phyloP scores from a whole-genome alignment of 169 alveolate species.

The Cryptosporidium sp. region DNA sequence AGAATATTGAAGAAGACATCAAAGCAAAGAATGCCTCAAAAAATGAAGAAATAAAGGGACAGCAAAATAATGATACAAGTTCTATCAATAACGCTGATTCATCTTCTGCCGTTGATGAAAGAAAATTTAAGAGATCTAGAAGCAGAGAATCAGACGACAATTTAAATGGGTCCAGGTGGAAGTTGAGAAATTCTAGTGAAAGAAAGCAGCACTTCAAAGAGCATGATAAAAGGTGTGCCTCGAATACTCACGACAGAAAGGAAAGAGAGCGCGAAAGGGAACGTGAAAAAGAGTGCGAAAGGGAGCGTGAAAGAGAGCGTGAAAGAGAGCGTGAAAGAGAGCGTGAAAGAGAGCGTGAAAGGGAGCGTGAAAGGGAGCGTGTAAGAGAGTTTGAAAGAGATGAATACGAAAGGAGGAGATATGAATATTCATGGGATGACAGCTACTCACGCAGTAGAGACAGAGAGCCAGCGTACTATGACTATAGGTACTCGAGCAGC shows the following conservation, averaged over 20 bases:
- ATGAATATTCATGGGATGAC: constrained; percentile 9
- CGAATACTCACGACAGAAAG: background rate
- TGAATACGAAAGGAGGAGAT: constrained; percentile 15
- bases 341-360: background rate
- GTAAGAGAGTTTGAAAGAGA: background rate
- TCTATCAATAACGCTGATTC: background rate
- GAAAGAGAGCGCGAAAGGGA: background rate
- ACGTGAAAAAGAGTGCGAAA: no score
- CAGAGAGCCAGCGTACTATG: constrained; percentile 1
- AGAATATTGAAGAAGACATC: constrained; percentile 11
- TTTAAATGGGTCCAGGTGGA: background rate
- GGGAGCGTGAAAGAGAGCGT: no score
- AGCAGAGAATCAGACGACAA: constrained; percentile 11
- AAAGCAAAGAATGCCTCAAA: background rate
- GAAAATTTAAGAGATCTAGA: constrained; percentile 16
- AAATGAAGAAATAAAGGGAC: background rate
- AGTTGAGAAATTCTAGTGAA: constrained; percentile 17
- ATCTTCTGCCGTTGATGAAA: background rate
- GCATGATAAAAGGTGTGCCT: background rate
- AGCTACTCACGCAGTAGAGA: background rate
- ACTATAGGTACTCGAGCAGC: constrained; percentile 3
- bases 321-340: background rate
- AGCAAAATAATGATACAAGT: background rate
- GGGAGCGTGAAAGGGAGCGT: background rate
- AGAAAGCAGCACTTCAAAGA: background rate